These are phyloP conservation scores for Acidiella bohemica DNA, from an alignment of 495 filamentous ascomycete genomes.

Conservation along the genomic window DNA sequence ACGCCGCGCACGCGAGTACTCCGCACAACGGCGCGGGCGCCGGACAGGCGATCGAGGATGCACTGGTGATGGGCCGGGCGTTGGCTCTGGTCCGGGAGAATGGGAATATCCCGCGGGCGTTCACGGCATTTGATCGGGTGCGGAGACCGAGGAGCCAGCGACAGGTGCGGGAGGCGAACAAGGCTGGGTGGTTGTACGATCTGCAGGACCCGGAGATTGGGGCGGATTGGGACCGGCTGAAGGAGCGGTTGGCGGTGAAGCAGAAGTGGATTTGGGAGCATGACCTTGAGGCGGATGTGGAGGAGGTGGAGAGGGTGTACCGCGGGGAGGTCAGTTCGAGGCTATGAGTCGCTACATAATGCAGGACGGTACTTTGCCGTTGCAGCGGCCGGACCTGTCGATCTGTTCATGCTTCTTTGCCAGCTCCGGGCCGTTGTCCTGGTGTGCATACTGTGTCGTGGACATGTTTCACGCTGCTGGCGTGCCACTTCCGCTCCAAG, in stretches of 20 bases:
- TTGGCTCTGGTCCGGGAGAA: conserved; percentile 32
- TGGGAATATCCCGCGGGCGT: conserved; percentile 37
- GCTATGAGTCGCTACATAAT: too few species aligned
- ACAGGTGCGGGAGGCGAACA: conserved; percentile 21
- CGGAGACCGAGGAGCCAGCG: conserved; percentile 34
- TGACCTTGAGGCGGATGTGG: conserved; percentile 22
- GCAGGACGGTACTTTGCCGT: too few species aligned
- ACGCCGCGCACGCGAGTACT: conserved; percentile 57
- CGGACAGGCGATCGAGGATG: conserved; percentile 56
- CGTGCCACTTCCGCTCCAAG: too few species aligned
- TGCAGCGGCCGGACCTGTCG: too few species aligned
- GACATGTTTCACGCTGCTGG: too few species aligned
- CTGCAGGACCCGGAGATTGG: conserved; percentile 20
- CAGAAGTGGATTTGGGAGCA: conserved; percentile 54
- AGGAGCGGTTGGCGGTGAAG: conserved; percentile 31
- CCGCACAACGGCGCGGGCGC: conserved; percentile 59
- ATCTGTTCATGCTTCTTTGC: too few species aligned
- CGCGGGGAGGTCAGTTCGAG: too few species aligned
- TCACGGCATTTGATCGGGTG: conserved; percentile 47
- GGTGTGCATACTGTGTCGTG: too few species aligned
- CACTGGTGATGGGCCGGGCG: conserved; percentile 44
- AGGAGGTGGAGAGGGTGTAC: conserved; percentile 20
- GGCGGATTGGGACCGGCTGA: conserved; percentile 26
- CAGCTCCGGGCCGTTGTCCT: too few species aligned
- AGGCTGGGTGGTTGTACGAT: conserved; percentile 25